Percentiles rank a stretch among this genome's conserved stretches.
Evolutionary conservation across 306 rosid species (phyloP).

Genomic region (Parietaria judaica): DNA sequence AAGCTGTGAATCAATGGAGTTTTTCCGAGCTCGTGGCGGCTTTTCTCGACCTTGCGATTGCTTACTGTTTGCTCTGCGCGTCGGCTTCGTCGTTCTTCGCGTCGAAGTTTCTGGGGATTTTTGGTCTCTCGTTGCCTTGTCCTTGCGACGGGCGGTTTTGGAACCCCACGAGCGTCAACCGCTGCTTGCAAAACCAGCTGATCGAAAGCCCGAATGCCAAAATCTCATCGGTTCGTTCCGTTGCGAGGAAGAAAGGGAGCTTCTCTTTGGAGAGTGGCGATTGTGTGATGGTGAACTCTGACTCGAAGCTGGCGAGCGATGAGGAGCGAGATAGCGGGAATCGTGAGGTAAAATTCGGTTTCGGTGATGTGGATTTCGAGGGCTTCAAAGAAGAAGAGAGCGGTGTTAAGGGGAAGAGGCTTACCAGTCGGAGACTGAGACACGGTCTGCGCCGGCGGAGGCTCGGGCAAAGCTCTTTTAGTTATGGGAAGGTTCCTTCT

Average conservation of each 20-base stretch:
- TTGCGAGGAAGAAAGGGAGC: constrained; percentile 15
- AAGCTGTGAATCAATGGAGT: constrained; percentile 30
- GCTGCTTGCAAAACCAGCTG: constrained; percentile 29
- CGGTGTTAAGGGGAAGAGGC: constrained; percentile 18
- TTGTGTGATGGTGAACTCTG: no score
- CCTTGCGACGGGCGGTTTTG: constrained; percentile 38
- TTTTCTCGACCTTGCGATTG: constrained; percentile 41
- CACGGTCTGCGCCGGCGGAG: constrained; percentile 18
- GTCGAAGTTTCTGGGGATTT: constrained; percentile 31
- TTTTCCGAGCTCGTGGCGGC: constrained; percentile 39
- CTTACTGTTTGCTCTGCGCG: constrained; percentile 32
- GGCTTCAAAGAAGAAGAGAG: constrained; percentile 11
- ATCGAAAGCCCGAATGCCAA: constrained; percentile 28
- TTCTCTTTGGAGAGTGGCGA: no score
- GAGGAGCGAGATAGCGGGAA: constrained; percentile 12
- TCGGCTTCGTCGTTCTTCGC: constrained; percentile 29
- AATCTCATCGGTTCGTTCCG: constrained; percentile 20
- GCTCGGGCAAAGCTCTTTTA: constrained; percentile 5
- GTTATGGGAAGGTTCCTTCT: constrained; percentile 11
- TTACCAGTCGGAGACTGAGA: constrained; percentile 13
- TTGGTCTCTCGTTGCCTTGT: constrained; percentile 37
- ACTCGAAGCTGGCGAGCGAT: constrained; percentile 1
- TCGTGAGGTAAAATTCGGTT: constrained; percentile 22
- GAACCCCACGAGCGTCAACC: constrained; percentile 16
- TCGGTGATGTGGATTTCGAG: constrained; percentile 7